Conservation (phyloP, 179 eudicot genomes). For the Camellia oleifera region DNA sequence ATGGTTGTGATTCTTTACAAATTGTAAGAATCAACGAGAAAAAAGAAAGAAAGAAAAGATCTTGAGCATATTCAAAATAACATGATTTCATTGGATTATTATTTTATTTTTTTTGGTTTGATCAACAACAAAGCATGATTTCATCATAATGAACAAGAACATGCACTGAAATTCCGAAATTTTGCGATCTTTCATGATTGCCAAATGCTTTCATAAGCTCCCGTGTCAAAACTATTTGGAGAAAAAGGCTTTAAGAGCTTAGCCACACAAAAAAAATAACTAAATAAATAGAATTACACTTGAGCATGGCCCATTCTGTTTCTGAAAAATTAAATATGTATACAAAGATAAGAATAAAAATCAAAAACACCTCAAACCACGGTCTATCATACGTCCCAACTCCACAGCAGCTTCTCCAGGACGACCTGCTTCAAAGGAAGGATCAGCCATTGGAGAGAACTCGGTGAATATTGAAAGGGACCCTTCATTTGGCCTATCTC, state of each 20-base stretch:
- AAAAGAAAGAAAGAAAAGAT: not conserved
- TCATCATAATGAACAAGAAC: not conserved
- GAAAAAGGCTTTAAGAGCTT: not conserved
- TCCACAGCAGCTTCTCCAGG: conserved; percentile 82
- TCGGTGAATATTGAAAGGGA: conserved; percentile 72
- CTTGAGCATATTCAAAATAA: conserved; percentile 6
- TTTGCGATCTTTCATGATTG: not conserved
- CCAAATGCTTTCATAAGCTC: conserved; percentile 5
- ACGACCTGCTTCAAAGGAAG: conserved; percentile 77
- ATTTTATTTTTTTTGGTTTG: not conserved
- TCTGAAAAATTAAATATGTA: not conserved
- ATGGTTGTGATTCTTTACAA: not conserved
- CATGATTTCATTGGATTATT: no score
- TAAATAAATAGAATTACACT: not conserved
- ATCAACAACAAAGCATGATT: not conserved
- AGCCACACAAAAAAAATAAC: not conserved
- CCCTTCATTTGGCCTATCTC: conserved; percentile 88
- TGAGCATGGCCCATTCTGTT: not conserved
- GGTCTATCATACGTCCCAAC: conserved; percentile 85
- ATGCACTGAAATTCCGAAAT: not conserved
- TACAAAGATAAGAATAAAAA: not conserved
- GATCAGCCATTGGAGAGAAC: conserved; percentile 96
- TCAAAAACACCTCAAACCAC: conserved; percentile 61
- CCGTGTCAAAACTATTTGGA: not conserved
- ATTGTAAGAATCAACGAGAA: not conserved